Conservation (phyloP, 805 yeast genomes). For the Wickerhamiella cacticola region DNA sequence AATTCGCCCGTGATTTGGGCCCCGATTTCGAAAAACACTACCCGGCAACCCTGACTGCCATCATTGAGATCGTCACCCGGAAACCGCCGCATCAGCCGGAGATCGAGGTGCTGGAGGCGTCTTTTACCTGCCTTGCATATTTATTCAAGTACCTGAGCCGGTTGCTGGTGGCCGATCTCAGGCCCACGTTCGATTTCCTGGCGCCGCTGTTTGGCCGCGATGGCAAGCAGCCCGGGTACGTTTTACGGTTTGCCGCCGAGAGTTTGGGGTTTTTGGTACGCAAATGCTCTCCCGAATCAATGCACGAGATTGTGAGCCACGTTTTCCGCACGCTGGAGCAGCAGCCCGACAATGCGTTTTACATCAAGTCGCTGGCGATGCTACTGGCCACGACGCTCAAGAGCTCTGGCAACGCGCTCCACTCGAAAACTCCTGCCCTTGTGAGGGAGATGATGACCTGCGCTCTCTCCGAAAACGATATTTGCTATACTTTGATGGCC, state of each 20-base stretch:
- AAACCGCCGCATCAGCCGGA: slow-evolving; percentile 20
- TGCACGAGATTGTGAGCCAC: slow-evolving; percentile 37
- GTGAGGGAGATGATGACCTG: slow-evolving; percentile 25
- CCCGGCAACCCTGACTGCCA: slow-evolving; percentile 37
- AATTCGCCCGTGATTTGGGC: slow-evolving; percentile 84
- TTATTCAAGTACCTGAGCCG: slow-evolving; percentile 76
- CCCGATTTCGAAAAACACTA: slow-evolving; percentile 76
- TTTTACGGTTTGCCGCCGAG: slow-evolving; percentile 78
- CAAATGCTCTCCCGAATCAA: slow-evolving; percentile 42
- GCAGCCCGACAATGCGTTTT: slow-evolving; percentile 34
- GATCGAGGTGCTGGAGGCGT: slow-evolving; percentile 61
- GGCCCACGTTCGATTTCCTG: slow-evolving; percentile 55
- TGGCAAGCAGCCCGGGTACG: slow-evolving; percentile 35
- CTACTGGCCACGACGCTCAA: slow-evolving; percentile 64
- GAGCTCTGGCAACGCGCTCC: slow-evolving; percentile 58
- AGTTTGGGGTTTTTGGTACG: slow-evolving; percentile 75
- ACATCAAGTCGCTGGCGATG: slow-evolving; percentile 44
- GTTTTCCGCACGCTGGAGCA: slow-evolving; percentile 28
- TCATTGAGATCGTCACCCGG: slow-evolving; percentile 38
- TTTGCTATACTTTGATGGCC: slow-evolving; percentile 11
- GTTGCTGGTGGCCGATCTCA: slow-evolving; percentile 46
- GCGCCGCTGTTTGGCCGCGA: slow-evolving; percentile 49
- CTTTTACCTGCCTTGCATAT: slow-evolving; percentile 75
- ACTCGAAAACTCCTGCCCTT: slow-evolving; percentile 53
- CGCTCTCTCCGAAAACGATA: neutral